phyloP scores from a whole-genome alignment of 371 early-diverging fungal species.

The Chytridiales sp. region DNA sequence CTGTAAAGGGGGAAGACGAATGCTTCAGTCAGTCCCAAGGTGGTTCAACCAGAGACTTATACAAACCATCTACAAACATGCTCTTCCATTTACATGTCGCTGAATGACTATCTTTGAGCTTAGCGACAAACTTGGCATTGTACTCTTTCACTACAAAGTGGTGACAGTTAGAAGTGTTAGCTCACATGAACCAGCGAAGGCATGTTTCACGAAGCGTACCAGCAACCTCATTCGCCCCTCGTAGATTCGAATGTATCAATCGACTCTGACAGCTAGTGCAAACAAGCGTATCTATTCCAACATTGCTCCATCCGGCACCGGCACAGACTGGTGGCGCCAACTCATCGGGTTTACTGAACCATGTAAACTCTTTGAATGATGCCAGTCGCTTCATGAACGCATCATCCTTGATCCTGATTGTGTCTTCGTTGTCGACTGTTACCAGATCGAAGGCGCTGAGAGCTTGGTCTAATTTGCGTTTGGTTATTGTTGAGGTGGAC shows the following conservation, averaged over 20 bases:
- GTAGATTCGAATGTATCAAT: not conserved
- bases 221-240: no score
- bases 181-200: no score
- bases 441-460: not conserved
- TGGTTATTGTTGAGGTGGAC: no score
- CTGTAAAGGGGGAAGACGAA: not conserved
- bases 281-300: not conserved
- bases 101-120: not conserved
- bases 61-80: not conserved
- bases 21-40: not conserved
- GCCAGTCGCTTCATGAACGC: not conserved
- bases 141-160: no score
- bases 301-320: not conserved
- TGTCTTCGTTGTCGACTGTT: not conserved
- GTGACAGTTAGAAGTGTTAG: no score
- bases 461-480: not conserved
- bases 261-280: not conserved
- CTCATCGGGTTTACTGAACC: constrained; percentile 4
- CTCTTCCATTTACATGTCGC: not conserved
- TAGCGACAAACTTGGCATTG: not conserved
- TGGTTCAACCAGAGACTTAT: not conserved
- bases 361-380: constrained; percentile 3
- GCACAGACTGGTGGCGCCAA: constrained; percentile 1
- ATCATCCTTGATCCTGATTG: not conserved
- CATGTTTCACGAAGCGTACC: no score